Evolutionary conservation across 2,329 filamentous ascomycete genomes (phyloP).

Genomic region (Aureobasidium sp.): DNA sequence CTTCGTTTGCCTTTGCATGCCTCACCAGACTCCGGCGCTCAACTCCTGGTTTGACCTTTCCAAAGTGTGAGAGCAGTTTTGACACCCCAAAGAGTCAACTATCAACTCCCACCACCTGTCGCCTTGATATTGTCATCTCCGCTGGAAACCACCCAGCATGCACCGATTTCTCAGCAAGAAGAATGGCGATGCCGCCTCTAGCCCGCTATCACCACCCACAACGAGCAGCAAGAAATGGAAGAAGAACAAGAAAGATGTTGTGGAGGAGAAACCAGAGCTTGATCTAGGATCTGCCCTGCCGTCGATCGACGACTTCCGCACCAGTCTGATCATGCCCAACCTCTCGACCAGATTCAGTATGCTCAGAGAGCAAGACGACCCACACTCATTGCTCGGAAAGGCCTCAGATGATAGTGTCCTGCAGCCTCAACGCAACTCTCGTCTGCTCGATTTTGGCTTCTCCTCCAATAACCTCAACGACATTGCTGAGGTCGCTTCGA

Average conservation of each 20-base stretch:
- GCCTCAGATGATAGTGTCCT: constrained; percentile 93
- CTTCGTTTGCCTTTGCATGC: constrained; percentile 14
- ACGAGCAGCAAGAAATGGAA: constrained; percentile 34
- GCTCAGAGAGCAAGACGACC: constrained; percentile 90
- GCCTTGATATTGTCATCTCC: neutral
- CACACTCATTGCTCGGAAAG: constrained; percentile 80
- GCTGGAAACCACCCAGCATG: constrained; percentile 44
- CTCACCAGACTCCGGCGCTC: neutral
- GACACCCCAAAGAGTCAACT: neutral
- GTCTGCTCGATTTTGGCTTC: constrained; percentile 65
- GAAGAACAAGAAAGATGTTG: constrained; percentile 45
- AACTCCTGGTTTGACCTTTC: neutral
- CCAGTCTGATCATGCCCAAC: constrained; percentile 91
- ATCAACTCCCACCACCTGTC: neutral
- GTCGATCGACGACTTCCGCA: constrained; percentile 82
- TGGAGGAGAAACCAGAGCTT: constrained; percentile 56
- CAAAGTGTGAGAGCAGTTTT: constrained; percentile 3
- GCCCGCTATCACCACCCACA: constrained; percentile 11
- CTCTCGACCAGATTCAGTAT: constrained; percentile 94
- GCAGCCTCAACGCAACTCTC: constrained; percentile 72
- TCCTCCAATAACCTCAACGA: constrained; percentile 56
- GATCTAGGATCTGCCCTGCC: constrained; percentile 71
- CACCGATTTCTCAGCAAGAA: constrained; percentile 71
- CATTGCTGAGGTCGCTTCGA: constrained; percentile 85
- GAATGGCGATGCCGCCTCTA: constrained; percentile 50